These are phyloP conservation scores for Oidiodendron maius DNA, from an alignment of 495 filamentous ascomycete genomes.

Conservation along the genomic window DNA sequence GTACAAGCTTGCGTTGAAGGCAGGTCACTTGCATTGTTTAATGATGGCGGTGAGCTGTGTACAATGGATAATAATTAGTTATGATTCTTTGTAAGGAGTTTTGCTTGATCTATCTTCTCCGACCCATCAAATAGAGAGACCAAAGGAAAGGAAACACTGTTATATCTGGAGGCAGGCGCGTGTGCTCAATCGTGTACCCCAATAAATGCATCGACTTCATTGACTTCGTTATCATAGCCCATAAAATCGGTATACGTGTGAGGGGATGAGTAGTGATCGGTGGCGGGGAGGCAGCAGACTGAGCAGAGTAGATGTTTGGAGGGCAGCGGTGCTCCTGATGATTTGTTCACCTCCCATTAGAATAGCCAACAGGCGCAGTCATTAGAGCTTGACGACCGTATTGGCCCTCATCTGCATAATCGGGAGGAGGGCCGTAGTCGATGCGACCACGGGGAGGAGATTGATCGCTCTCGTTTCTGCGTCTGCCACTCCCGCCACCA, in stretches of 20 bases:
- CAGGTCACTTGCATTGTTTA: conserved; percentile 22
- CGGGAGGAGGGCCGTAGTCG: conserved; percentile 34
- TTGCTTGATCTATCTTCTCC: not conserved
- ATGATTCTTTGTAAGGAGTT: conserved; percentile 16
- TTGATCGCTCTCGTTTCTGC: conserved; percentile 30
- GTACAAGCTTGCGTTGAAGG: conserved; percentile 18
- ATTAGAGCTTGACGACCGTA: conserved; percentile 30
- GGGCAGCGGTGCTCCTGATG: not conserved
- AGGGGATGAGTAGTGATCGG: no score
- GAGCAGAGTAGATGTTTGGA: not conserved
- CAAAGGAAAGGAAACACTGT: not conserved
- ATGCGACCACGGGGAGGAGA: conserved; percentile 7
- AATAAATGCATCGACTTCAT: not conserved
- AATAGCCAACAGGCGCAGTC: conserved; percentile 34
- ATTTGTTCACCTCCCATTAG: conserved; percentile 11
- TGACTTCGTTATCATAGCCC: not conserved
- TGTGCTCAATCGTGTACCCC: no score
- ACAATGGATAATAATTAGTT: conserved; percentile 20
- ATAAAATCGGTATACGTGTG: not conserved
- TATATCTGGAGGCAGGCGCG: not conserved
- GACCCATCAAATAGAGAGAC: not conserved
- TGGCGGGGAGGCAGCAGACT: not conserved
- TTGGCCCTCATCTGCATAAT: conserved; percentile 46
- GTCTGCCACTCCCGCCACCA: conserved; percentile 19
- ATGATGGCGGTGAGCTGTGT: conserved; percentile 20